phyloP scores from a whole-genome alignment of 495 filamentous ascomycete species.

The Neurospora cerealis region DNA sequence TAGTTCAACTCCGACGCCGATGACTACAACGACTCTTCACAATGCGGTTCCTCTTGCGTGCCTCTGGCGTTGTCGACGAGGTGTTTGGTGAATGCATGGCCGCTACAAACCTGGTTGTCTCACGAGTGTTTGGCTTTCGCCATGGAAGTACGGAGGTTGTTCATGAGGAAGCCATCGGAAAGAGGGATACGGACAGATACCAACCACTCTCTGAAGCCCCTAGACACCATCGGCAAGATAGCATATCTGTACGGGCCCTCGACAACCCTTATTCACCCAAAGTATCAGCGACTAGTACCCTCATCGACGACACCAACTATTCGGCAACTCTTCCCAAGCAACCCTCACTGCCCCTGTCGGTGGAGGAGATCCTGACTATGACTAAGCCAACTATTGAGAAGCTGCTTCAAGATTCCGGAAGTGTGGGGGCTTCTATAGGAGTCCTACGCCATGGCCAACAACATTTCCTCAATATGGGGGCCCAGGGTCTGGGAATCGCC shows the following conservation, averaged over 20 bases:
- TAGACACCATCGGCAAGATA: background rate
- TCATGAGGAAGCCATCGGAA: background rate
- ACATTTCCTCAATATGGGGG: background rate
- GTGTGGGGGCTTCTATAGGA: constrained; percentile 2
- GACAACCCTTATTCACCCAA: background rate
- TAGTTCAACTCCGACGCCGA: background rate
- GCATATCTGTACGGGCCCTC: background rate
- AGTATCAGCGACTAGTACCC: background rate
- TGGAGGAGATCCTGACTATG: background rate
- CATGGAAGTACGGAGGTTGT: background rate
- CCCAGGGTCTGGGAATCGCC: background rate
- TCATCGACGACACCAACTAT: background rate
- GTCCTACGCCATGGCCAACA: background rate
- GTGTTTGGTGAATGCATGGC: background rate
- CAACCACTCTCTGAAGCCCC: background rate
- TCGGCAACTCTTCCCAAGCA: background rate
- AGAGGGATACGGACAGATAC: background rate
- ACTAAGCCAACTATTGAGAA: background rate
- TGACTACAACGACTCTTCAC: background rate
- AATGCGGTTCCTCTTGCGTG: background rate
- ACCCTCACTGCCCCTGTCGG: background rate
- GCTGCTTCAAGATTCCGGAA: background rate
- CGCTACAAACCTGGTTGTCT: background rate
- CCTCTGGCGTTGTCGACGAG: background rate
- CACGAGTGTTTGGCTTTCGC: background rate